Base-by-base conservation (phyloP, 805 yeast genomes). In the Lachancea waltii region DNA sequence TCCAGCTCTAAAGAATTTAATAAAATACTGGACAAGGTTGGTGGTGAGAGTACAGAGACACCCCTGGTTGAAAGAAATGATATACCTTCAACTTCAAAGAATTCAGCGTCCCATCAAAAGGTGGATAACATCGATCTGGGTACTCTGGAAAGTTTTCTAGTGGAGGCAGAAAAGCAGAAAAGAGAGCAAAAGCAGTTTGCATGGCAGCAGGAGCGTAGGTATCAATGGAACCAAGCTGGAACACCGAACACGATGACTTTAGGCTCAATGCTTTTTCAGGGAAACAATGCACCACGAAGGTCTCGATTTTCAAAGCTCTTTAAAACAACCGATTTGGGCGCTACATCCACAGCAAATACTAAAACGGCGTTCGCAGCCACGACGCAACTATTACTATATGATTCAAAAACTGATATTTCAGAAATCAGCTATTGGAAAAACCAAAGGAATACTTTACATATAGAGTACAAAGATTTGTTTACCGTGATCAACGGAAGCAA, bases 401-500 rank as follows among this genome's bases (percentile, higher is more conserved):
- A 55, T 36, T 25, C 53, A 11, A 33, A 36, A 7, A 40, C 34
- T n/a, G 33, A 38, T 7, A 20, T 40, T 19, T 30, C 38, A 27
- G 16, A 27, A 3, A 27, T 44, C 10, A 33, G 38, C 7, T 38
- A 46, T 9, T 20, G 41, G 23, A 35, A 38, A 13, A 39, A 44
- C 11, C 45, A 44, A 15, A 42, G 38, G 23, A 40, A 42, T 26
- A 31, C 48, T 7, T 38, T 50, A 18, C 50, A 51, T 42, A 47
- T 53, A 17, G 46, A 46, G 20, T 36, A 46, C 39, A 45, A 45
- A 35, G 60, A 56, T 38, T 32, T 54, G 27, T 49, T 56, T 36
- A 50, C 48, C 3, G 48, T 58, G 15, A 47, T 57, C 7, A 56
- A 57, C 35, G 45, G 48, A 20, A 42, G 53, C 15, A 36, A 40